Evolutionary conservation across 495 filamentous ascomycete species (phyloP), one percentile per base, ranked within the genome.

Genomic region (Parathielavia hyrcaniae): DNA sequence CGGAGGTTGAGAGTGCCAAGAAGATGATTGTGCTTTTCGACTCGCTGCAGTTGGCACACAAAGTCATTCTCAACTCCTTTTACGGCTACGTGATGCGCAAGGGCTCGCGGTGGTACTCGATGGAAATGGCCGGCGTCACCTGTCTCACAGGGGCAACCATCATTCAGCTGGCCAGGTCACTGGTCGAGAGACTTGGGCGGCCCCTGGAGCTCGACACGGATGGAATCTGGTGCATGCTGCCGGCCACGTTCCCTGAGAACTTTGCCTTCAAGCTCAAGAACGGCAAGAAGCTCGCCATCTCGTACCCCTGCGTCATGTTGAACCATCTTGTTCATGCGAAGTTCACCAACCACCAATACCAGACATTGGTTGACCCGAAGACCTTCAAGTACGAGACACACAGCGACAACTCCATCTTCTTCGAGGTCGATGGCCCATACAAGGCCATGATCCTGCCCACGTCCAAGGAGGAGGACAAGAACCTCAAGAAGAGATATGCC

Each of bases 31-130:
- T 97, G 45, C 77, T 99, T 4, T 99, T 90, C 67, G 93, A 99
- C 68, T 99, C 93, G 0, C 72, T 99, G 51, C 93, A 99, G 69
- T 77, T 99, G 67, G 93, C 93, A 0, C 93, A 98, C 74, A 99
- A 99, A 67, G 92, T 97, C 75, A 99, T 99, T 77, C 72, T 99
- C 52, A 99, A 99, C 78, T 93, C 88, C 66, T 99, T 99, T 77
- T 99, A 99, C 64, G 93, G 93, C 53, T 99, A 99, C 69, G 93
- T 97, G 61, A 99, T 99, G 93, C 80, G 93, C 72, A 99, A 99
- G 70, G 93, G 93, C 6, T 97, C 92, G 41, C 81, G 93, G 50
- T 99, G 93, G 93, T 99, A 97, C 68, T 97, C 95, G 39, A 88
- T 99, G 89, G 93, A 97, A 71, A 99, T 99, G 93, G 93, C 93